These are phyloP conservation scores for Neopestalotiopsis clavispora DNA, from an alignment of 2,329 filamentous ascomycete species.

Conservation along the genomic window DNA sequence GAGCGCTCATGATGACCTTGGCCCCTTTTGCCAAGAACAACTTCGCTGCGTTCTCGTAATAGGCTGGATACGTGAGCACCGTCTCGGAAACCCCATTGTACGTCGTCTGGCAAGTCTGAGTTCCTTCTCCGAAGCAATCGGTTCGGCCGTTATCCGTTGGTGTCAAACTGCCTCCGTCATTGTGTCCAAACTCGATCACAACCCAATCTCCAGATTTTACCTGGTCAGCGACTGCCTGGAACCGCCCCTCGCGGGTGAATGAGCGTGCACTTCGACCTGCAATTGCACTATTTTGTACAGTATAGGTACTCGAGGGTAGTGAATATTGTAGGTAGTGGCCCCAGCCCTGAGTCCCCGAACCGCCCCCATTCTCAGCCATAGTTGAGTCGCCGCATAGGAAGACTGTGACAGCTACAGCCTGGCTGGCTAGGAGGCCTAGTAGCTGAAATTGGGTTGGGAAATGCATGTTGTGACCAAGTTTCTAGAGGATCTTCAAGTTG, in stretches of 20 bases:
- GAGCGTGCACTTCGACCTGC: constrained; percentile 70
- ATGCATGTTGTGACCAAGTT: background rate
- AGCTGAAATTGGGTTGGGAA: constrained; percentile 9
- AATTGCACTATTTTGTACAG: constrained; percentile 67
- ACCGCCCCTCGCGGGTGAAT: constrained; percentile 69
- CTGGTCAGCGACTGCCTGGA: constrained; percentile 57
- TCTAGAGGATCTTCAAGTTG: background rate
- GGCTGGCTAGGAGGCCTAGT: constrained; percentile 17
- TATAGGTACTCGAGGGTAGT: constrained; percentile 42
- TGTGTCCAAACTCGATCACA: constrained; percentile 75
- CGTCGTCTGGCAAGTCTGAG: constrained; percentile 56
- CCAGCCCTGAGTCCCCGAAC: constrained; percentile 60
- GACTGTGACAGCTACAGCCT: constrained; percentile 42
- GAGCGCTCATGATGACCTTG: constrained; percentile 61
- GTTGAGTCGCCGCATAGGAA: constrained; percentile 67
- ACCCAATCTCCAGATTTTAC: constrained; percentile 67
- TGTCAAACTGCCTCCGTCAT: constrained; percentile 65
- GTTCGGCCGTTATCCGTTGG: constrained; percentile 64
- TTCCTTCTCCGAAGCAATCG: constrained; percentile 60
- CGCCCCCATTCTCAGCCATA: constrained; percentile 56
- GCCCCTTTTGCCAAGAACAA: constrained; percentile 61
- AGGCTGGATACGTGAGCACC: constrained; percentile 65
- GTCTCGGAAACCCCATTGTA: constrained; percentile 58
- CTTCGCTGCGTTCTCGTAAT: constrained; percentile 61
- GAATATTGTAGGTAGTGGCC: constrained; percentile 63